Evolutionary conservation across 2,329 filamentous ascomycete species (phyloP), one percentile per base, ranked within the genome.

Genomic region (Periconia macrospinosa): DNA sequence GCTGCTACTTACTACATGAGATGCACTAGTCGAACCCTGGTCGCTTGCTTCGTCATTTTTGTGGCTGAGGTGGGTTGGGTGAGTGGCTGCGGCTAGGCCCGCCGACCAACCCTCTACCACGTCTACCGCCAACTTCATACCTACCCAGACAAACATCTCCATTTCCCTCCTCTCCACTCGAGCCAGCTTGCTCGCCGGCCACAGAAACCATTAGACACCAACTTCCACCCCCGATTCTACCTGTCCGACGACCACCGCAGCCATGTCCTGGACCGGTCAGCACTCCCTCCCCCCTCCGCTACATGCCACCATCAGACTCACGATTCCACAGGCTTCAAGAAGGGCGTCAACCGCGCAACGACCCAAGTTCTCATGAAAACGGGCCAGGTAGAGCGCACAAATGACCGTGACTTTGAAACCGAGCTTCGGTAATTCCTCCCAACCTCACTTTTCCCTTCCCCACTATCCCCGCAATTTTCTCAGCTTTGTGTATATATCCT

Each of bases 331-430:
- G 88, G 88, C 61, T 93, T 92, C 81, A 92, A 94, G 81, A 96
- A 96, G 77, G 95, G 95, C 86, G 92, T 97, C 81, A 93, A 94
- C 82, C 91, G 94, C 80, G 93, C 93, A 69, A 97, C 93, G 77
- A 99, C 95, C 79, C 92, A 97, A 87, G 93, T 97, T 59, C 97
- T 99, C 91, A 97, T 99, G 93, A 99, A 99, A 84, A 96, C 64
- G 86, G 91, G 94, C 56, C 94, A 97, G 80, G 95, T 99, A 67
- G 94, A 99, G 78, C 93, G 94, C 79, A 99, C 94, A 23, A 97
- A 93, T 75, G 94, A 99, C 79, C 91, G 95, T 64, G 94, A 97
- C 75, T 99, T 97, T 76, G 94, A 97, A 78, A 93, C 97, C 49
- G 95, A 99, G 76, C 91, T 96, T 77, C 87, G 90, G 88, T 92